Conservation (phyloP, 148 eudicot genomes). For the Fallopia convolvulus region DNA sequence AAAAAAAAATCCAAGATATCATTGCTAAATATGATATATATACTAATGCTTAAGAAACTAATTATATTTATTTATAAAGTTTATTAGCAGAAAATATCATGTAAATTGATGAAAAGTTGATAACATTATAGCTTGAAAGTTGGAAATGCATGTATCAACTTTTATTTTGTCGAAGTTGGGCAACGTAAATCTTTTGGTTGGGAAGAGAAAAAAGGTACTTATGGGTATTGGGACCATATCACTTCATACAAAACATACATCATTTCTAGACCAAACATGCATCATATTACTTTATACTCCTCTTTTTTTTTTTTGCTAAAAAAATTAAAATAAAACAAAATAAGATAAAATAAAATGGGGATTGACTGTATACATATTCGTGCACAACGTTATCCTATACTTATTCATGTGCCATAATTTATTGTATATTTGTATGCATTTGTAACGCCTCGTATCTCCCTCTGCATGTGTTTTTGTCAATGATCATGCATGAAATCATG, state of each 20-base stretch:
- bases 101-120: background rate
- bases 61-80: background rate
- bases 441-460: slow-evolving; percentile 5
- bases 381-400: background rate
- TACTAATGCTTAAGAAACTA: background rate
- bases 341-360: background rate
- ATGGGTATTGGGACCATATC: background rate
- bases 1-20: no score
- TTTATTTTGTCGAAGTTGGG: background rate
- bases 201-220: background rate
- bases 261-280: background rate
- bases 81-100: background rate
- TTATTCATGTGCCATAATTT: background rate
- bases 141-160: background rate
- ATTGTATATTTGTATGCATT: background rate
- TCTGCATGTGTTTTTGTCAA: background rate
- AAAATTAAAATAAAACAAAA: background rate
- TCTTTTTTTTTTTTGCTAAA: background rate
- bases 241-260: background rate
- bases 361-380: background rate
- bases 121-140: background rate
- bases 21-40: background rate
- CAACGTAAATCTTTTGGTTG: slow-evolving; percentile 5
- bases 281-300: background rate
- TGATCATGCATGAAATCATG: background rate